These are phyloP conservation scores for Trichothecium sympodiale DNA, from an alignment of 2,329 filamentous ascomycete genomes.

Conservation along the genomic window DNA sequence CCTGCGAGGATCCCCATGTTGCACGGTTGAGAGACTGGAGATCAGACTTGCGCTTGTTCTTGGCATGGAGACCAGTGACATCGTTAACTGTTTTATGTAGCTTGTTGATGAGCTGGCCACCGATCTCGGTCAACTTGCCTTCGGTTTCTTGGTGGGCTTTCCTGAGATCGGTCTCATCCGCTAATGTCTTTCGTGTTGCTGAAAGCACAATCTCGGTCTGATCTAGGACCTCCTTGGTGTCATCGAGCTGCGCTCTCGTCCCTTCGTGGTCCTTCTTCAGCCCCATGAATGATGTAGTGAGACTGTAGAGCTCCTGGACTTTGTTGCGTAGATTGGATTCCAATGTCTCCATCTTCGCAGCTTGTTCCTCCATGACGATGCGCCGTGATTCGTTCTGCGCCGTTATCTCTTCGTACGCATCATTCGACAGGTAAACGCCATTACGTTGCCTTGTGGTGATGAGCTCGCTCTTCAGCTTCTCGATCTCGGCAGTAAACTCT, in stretches of 20 bases:
- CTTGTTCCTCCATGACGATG: slow-evolving; percentile 86
- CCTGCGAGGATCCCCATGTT: slow-evolving; percentile 67
- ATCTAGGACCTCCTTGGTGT: slow-evolving; percentile 70
- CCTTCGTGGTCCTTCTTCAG: slow-evolving; percentile 84
- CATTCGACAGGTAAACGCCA: slow-evolving; percentile 85
- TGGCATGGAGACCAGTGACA: slow-evolving; percentile 71
- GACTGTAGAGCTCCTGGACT: slow-evolving; percentile 77
- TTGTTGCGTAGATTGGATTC: slow-evolving; percentile 87
- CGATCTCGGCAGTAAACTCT: slow-evolving; percentile 87
- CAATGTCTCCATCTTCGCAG: slow-evolving; percentile 83
- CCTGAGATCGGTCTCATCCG: slow-evolving; percentile 68
- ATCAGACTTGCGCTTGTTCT: slow-evolving; percentile 76
- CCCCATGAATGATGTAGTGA: slow-evolving; percentile 78
- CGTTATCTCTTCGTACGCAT: slow-evolving; percentile 82
- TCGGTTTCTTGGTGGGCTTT: slow-evolving; percentile 84
- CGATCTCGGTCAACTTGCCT: slow-evolving; percentile 60
- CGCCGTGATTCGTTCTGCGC: slow-evolving; percentile 84
- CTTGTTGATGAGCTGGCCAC: slow-evolving; percentile 65
- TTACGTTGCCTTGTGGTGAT: slow-evolving; percentile 89
- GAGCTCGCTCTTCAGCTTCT: slow-evolving; percentile 86
- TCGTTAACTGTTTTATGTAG: slow-evolving; percentile 69
- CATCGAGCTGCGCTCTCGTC: slow-evolving; percentile 59
- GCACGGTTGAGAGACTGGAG: slow-evolving; percentile 70
- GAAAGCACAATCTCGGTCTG: slow-evolving; percentile 79
- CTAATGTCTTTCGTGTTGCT: slow-evolving; percentile 63